Percentiles rank a stretch among this genome's conserved stretches.
Evolutionary conservation across 495 filamentous ascomycete genomes (phyloP).

Genomic region (Cenococcum geophilum): DNA sequence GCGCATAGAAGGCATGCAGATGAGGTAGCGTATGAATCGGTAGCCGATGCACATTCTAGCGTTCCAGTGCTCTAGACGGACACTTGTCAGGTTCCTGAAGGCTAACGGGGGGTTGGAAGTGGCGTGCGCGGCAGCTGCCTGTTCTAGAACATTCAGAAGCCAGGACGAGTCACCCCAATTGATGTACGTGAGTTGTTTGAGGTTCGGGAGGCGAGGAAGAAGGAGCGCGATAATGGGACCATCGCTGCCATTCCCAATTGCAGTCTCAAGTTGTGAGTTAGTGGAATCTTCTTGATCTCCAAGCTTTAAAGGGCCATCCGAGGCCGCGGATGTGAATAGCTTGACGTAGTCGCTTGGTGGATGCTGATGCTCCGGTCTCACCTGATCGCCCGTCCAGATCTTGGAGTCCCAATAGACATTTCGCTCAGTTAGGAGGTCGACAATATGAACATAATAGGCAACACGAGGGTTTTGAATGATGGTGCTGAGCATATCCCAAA

Average conservation of each 20-base stretch:
- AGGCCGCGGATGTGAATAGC: not conserved
- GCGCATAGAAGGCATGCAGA: not conserved
- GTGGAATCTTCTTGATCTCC: not conserved
- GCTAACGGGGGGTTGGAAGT: not conserved
- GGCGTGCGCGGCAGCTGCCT: not conserved
- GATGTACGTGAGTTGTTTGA: conserved; percentile 1
- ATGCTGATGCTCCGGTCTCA: not conserved
- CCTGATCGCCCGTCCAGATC: not conserved
- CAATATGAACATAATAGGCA: not conserved
- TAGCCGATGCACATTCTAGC: not conserved
- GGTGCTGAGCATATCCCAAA: not conserved
- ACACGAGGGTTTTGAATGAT: not conserved
- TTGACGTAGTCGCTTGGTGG: not conserved
- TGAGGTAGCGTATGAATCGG: not conserved
- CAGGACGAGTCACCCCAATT: not conserved
- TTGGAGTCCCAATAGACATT: conserved; percentile 1
- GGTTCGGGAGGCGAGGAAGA: conserved; percentile 4
- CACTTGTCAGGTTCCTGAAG: not conserved
- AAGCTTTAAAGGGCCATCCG: not conserved
- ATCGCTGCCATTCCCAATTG: conserved; percentile 2
- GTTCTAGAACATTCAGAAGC: not conserved
- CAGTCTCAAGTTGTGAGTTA: not conserved
- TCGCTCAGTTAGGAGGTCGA: not conserved
- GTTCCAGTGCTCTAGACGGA: not conserved
- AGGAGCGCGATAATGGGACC: conserved; percentile 8